A percentile compares a stretch with the other conserved stretches of the same genome.
These are phyloP conservation scores for Nosema muscidifuracis DNA, from an alignment of 371 early-diverging fungal species.

Conservation along the genomic window DNA sequence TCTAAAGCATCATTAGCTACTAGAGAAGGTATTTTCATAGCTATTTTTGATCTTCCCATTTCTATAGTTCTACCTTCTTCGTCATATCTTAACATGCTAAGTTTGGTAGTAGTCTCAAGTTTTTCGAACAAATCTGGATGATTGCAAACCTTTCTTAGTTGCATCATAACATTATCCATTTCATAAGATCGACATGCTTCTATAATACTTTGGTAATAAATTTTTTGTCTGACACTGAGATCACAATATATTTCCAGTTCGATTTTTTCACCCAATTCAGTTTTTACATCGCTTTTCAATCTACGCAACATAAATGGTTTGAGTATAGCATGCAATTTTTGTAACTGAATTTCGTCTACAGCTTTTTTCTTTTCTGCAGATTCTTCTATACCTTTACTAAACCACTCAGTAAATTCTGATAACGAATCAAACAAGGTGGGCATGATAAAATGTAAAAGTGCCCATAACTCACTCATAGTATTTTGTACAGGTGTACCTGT, in stretches of 20 bases:
- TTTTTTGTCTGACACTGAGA: slow-evolving; percentile 72
- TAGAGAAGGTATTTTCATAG: slow-evolving; percentile 19
- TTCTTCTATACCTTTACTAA: slow-evolving; percentile 79
- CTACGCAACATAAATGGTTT: slow-evolving; percentile 96
- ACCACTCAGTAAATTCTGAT: slow-evolving; percentile 85
- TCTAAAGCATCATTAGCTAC: slow-evolving; percentile 8
- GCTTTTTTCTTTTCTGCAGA: slow-evolving; percentile 69
- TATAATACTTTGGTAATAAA: slow-evolving; percentile 59
- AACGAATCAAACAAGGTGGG: slow-evolving; percentile 87
- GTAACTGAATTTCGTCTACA: slow-evolving; percentile 76
- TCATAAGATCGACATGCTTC: slow-evolving; percentile 24
- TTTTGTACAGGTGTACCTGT: slow-evolving; percentile 95
- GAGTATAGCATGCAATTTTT: slow-evolving; percentile 82
- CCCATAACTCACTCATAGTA: slow-evolving; percentile 85
- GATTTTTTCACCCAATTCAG: slow-evolving; percentile 74
- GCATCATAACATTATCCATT: slow-evolving; percentile 86
- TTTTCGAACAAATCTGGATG: slow-evolving; percentile 94
- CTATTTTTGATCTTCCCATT: slow-evolving; percentile 22
- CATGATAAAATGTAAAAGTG: slow-evolving; percentile 91
- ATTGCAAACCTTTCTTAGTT: slow-evolving; percentile 91
- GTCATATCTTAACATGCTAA: slow-evolving; percentile 34
- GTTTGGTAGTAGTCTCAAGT: slow-evolving; percentile 64
- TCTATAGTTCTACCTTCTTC: slow-evolving; percentile 17
- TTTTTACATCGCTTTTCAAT: slow-evolving; percentile 85
- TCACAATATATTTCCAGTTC: slow-evolving; percentile 75